Base-by-base conservation (phyloP, 495 filamentous ascomycete genomes). In the Penicillium waksmanii region DNA sequence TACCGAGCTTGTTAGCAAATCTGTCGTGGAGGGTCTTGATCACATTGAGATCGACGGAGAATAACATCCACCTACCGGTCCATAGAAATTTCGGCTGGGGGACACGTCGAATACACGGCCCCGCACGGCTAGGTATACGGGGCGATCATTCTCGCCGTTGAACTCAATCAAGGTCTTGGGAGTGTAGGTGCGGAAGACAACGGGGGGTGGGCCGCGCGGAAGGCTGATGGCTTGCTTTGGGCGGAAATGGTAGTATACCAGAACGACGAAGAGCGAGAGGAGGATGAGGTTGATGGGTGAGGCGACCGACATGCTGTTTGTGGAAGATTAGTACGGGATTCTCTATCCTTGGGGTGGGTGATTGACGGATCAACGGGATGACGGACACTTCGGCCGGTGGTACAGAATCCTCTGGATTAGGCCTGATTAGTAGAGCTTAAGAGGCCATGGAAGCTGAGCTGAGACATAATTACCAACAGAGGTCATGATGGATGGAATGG, bases 171-270 rank as follows among this genome's bases (percentile, higher is more conserved):
- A 83, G 1, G 89, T 90, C 36, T 82, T 88, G 13, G 95, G 95
- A 21, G 89, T 96, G 80, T 96, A 98, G 66, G 88, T 94, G 55
- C 84, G 83, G 87, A 96, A 98, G 67, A 98, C 91, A 61, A 88
- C 77, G 3, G 90, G 85, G 31, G 91, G 78, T 3, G 92, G 87
- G 25, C 84, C 77, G 57, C 86, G 84, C 51, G 90, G 89, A 51
- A 94, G 85, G 1, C 80, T 73, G 48, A 83, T 69, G 47, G 82
- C 72, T 4, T 83, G 77, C 48, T 84, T 71, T 18, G 89, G 87
- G 48, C 86, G 85, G 65, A 89, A 80, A 61, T 88, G 82, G 57
- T 80, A 71, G 79, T 92, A 95, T 56, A 87, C 71, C 18, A 91
- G 80, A 70, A 91, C 82, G 53, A 88, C 64, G 66, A 91, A 83